Base-by-base conservation (phyloP, 306 rosid species). In the Coriaria nepalensis region DNA sequence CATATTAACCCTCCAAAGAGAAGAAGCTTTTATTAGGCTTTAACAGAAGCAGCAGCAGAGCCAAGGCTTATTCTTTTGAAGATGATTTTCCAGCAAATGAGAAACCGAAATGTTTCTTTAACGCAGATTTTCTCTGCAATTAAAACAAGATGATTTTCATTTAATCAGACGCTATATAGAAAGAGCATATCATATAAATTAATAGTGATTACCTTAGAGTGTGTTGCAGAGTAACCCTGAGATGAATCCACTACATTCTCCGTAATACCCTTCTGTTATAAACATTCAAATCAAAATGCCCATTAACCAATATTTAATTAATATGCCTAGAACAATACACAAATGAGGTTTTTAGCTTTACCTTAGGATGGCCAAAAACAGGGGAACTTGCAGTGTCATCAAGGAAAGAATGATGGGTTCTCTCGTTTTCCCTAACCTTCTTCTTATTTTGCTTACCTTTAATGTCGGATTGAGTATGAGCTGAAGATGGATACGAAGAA, bases 321-420 rank as follows among this genome's bases (percentile, higher is more conserved):
- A 50, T 34, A 50, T 45, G 20, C 13, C 32, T n/a, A 42, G 15
- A 35, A 40, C 7, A 33, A 36, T n/a, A 10, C 8, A 8, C 15
- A 11, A 11, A 44, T 13, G 4, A 5, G 50, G 9, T 46, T 11
- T 10, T 41, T 38, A 60, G 64, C 46, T 66, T 70, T 81, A 72
- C 81, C 71, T 72, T 71, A 33, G 78, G 8, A 62, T 9, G 44
- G 62, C 32, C 68, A 61, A 61, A 62, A 45, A 69, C 60, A 49
- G 79, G 73, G 61, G 95, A 90, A 68, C 93, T 85, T 20, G 98
- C 96, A 60, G 96, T 90, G 70, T 85, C 98, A 68, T 81, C 98
- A 58, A 90, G 94, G 43, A 53, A 45, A 44, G 78, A 64, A 55
- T 55, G 62, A 45, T 73, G 70, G 59, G 37, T 64, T 73, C 49